Percentiles rank a stretch among this genome's conserved stretches.
Conservation (phyloP, 2,329 filamentous ascomycete species). For the Daldinia eschscholtzii region DNA sequence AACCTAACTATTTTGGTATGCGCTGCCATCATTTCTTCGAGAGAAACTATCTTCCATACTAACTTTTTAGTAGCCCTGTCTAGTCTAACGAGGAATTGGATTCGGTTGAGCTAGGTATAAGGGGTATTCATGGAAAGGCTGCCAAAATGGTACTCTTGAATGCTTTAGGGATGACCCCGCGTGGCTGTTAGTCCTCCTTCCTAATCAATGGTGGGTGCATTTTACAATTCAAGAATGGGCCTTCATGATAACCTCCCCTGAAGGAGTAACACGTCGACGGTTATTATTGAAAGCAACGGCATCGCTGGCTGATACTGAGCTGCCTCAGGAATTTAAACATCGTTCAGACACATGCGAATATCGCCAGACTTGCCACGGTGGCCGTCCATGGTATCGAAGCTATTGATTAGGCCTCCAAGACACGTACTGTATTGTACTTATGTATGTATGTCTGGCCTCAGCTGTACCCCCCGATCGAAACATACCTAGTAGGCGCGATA, state of each 20-base stretch:
- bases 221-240: conserved; percentile 3
- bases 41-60: not conserved
- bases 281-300: not conserved
- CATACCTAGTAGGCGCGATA: conserved; percentile 19
- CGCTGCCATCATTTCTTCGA: not conserved
- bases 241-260: conserved; percentile 4
- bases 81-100: not conserved
- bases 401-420: conserved; percentile 28
- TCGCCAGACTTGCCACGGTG: conserved; percentile 28
- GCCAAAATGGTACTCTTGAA: not conserved
- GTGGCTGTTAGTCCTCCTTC: not conserved
- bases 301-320: not conserved
- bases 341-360: conserved; percentile 6
- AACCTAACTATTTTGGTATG: not conserved
- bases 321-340: not conserved
- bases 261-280: not conserved
- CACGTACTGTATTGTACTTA: conserved; percentile 23
- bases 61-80: not conserved
- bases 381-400: conserved; percentile 15
- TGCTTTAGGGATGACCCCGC: not conserved
- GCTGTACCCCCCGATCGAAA: conserved; percentile 36
- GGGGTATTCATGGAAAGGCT: not conserved
- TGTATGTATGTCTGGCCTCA: conserved; percentile 24
- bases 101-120: not conserved
- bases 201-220: not conserved